Base-by-base conservation (phyloP, 116 monocot species). In the Papilionanthe hybrid region DNA sequence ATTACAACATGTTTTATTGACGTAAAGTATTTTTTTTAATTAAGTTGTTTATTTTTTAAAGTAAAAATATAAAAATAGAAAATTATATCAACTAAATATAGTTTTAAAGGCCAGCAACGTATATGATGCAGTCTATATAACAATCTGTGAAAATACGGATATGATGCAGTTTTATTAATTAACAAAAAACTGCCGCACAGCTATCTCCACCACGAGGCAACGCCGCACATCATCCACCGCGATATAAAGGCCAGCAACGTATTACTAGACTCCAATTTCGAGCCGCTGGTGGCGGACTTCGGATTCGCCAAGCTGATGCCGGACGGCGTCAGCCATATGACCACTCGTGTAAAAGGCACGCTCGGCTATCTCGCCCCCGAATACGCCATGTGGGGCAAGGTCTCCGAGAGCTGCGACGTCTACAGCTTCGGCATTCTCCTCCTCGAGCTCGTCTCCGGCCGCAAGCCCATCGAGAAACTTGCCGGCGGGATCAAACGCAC, bases 191-290 rank as follows among this genome's bases (percentile, higher is more conserved):
- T 1, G 2, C 13, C 2, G 17, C 4, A 53, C 74, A 79, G 78
- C 37, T 79, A 86, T 43, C 42, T 82, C 9, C 83, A 79, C 79
- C 82, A 82, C 13, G 86, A 86, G 60, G 86, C 79, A 28, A 79
- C 58, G 3, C 82, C 86, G 18, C 86, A 82, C 57, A 86, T 86
- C 49, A 86, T 86, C 79, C 86, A 86, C 82, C 82, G 82, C 0
- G 86, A 86, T 82, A 82, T 86, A 82, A 86, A 86, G 79, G 86
- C 86, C 56, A 86, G 86, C 86, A 86, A 86, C 56, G 86, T 86
- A 3, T 72, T 86, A 1, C 86, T 86, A 4, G 79, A 86, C 82
- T 79, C 82, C 45, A 41, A 82, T 47, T 86, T 86, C 77, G 41
- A 72, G 19, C 82, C 86, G 1, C 79, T 86, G 11, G 86, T 86